Conservation (phyloP, 2,329 filamentous ascomycete genomes). For the Fusarium succisae region DNA sequence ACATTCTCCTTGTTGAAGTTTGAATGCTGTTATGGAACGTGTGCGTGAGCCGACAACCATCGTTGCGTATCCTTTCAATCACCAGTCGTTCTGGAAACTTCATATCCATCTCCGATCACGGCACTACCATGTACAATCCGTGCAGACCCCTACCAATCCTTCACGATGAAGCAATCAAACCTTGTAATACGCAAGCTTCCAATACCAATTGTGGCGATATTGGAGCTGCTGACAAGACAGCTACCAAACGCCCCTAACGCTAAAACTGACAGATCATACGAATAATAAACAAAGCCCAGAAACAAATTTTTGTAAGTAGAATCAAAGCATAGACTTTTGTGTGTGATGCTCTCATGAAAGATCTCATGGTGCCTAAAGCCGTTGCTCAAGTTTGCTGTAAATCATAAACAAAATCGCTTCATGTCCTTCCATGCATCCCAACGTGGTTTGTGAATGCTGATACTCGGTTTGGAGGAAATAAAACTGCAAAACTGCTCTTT, state of each 20-base stretch:
- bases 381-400: neutral
- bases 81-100: neutral
- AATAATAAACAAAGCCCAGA: conserved; percentile 3
- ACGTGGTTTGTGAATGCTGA: neutral
- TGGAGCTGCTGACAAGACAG: conserved; percentile 4
- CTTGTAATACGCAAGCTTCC: neutral
- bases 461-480: neutral
- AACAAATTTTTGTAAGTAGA: conserved; percentile 10
- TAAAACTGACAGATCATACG: conserved; percentile 22
- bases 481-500: neutral
- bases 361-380: conserved; percentile 3
- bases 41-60: neutral
- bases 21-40: neutral
- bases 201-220: neutral
- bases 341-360: neutral
- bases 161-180: neutral
- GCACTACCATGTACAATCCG: neutral
- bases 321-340: conserved; percentile 23
- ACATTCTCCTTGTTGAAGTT: conserved; percentile 4
- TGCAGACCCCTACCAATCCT: neutral
- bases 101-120: neutral
- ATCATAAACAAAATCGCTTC: neutral
- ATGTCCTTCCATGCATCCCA: neutral
- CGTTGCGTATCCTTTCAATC: neutral
- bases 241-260: conserved; percentile 30